Evolutionary conservation across 2,329 filamentous ascomycete genomes (phyloP).

Genomic region (Exophiala sideris): DNA sequence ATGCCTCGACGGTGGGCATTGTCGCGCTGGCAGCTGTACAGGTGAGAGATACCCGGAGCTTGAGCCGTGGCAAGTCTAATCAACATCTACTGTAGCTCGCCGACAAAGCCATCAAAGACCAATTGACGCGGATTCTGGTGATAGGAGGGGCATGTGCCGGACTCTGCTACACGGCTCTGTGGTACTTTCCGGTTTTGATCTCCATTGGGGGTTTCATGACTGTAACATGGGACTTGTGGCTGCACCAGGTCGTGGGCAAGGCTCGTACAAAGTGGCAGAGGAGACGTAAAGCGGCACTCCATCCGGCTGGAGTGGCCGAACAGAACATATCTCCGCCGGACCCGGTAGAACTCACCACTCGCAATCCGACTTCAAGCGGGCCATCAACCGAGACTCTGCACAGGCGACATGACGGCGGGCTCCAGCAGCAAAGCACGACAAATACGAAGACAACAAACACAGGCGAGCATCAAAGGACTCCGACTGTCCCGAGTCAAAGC

Average conservation of each 20-base stretch:
- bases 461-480: not conserved
- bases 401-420: not conserved
- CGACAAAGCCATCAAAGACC: slow-evolving; percentile 65
- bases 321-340: not conserved
- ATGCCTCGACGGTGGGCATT: slow-evolving; percentile 68
- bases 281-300: slow-evolving; percentile 5
- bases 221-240: slow-evolving; percentile 54
- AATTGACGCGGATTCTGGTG: slow-evolving; percentile 60
- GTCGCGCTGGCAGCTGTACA: slow-evolving; percentile 66
- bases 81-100: slow-evolving; percentile 48
- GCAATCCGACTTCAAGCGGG: not conserved
- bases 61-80: not conserved
- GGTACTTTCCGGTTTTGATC: slow-evolving; percentile 71
- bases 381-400: not conserved
- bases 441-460: not conserved
- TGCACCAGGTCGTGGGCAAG: slow-evolving; percentile 50
- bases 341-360: not conserved
- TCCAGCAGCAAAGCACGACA: not conserved
- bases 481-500: not conserved
- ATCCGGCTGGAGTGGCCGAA: not conserved
- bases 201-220: slow-evolving; percentile 52
- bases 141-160: slow-evolving; percentile 63
- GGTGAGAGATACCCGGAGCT: slow-evolving; percentile 17
- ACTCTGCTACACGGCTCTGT: slow-evolving; percentile 67
- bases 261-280: slow-evolving; percentile 24